phyloP scores from a whole-genome alignment of 495 filamentous ascomycete species.

The Annulohypoxylon moriforme region DNA sequence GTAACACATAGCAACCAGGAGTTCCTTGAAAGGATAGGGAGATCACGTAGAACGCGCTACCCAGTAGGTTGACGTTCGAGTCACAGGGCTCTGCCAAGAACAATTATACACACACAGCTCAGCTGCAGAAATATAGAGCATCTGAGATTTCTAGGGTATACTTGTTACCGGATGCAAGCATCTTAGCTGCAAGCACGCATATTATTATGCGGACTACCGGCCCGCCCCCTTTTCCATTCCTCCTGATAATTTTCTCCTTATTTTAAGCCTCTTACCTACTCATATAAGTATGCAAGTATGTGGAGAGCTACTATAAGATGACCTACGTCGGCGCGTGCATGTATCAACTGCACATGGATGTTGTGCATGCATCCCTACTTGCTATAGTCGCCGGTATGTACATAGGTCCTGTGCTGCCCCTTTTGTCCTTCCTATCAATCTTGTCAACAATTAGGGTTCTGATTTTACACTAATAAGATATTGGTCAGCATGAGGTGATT shows the following conservation, averaged over 20 bases:
- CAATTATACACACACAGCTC: not conserved
- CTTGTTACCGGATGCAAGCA: slow-evolving; percentile 27
- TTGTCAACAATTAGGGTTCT: not conserved
- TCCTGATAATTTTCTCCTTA: slow-evolving; percentile 1
- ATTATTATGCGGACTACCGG: slow-evolving; percentile 37
- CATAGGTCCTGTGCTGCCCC: slow-evolving; percentile 20
- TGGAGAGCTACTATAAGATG: slow-evolving; percentile 9
- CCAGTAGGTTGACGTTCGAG: not conserved
- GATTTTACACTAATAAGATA: slow-evolving; percentile 6
- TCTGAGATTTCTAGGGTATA: slow-evolving; percentile 6
- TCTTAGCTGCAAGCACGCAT: slow-evolving; percentile 33
- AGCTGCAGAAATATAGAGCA: slow-evolving; percentile 1
- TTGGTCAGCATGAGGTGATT: slow-evolving; percentile 16
- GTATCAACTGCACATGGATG: slow-evolving; percentile 34
- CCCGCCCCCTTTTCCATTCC: slow-evolving; percentile 6
- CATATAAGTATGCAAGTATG: not conserved
- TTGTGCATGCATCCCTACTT: slow-evolving; percentile 26
- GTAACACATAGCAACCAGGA: slow-evolving; percentile 21
- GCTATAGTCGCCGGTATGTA: slow-evolving; percentile 19
- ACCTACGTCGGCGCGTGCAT: slow-evolving; percentile 16
- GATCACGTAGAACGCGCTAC: not conserved
- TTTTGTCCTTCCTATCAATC: slow-evolving; percentile 1
- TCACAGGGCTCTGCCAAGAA: not conserved
- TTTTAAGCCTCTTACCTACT: slow-evolving; percentile 31
- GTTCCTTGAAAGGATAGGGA: slow-evolving; percentile 8